Evolutionary conservation across 2,329 filamentous ascomycete genomes (phyloP).

Genomic region (Xylariomycetidae sp.): DNA sequence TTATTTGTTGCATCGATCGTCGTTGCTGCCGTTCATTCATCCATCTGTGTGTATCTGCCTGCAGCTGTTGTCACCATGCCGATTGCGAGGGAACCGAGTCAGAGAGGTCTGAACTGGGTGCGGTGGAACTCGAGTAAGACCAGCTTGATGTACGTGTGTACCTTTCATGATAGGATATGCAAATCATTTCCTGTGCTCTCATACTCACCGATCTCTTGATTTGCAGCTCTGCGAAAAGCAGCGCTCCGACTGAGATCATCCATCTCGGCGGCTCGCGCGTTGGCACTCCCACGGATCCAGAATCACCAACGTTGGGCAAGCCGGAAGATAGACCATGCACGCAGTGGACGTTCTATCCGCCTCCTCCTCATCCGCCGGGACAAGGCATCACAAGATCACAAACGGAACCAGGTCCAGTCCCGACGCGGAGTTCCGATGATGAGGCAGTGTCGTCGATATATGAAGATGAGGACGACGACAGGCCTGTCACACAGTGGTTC

Average conservation of each 20-base stretch:
- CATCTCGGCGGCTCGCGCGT: conserved; percentile 18
- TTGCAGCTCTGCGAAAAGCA: conserved; percentile 8
- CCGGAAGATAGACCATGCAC: conserved; percentile 8
- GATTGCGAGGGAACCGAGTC: conserved; percentile 15
- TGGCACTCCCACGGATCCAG: conserved; percentile 8
- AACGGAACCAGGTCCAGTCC: conserved; percentile 1
- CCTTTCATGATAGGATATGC: conserved; percentile 1
- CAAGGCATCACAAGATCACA: conserved; percentile 8
- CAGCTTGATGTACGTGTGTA: conserved; percentile 8
- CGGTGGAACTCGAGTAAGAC: conserved; percentile 16
- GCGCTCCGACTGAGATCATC: conserved; percentile 14
- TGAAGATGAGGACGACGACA: conserved; percentile 6
- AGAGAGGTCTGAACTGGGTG: conserved; percentile 14
- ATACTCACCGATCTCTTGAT: conserved; percentile 1
- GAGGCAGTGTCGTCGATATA: conserved; percentile 1
- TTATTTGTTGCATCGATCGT: too few species aligned
- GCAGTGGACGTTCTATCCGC: conserved; percentile 13
- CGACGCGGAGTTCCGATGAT: conserved; percentile 2
- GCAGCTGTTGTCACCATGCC: conserved; percentile 11
- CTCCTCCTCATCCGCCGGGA: conserved; percentile 11
- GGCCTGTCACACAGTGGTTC: conserved; percentile 4
- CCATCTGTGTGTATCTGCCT: too few species aligned
- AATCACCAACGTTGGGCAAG: conserved; percentile 9
- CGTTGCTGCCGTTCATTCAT: neutral
- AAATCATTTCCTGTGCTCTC: neutral